These are phyloP conservation scores for Teratosphaeria zuluensis DNA, from an alignment of 2,329 filamentous ascomycete genomes.

Conservation along the genomic window DNA sequence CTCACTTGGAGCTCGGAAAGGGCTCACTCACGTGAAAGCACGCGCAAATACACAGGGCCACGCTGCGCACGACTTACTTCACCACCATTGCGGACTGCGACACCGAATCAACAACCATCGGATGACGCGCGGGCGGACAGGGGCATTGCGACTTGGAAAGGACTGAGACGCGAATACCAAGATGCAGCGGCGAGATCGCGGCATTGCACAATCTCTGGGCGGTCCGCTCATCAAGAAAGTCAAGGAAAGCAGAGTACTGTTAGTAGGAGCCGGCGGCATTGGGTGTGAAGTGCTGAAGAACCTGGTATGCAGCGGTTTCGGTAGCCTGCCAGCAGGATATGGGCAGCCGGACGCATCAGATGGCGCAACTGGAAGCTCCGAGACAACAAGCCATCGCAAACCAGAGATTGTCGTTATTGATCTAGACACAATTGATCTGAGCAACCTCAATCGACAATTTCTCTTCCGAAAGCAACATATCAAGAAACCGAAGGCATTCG, in stretches of 20 bases:
- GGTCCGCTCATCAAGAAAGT: conserved; percentile 4
- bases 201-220: neutral
- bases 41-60: neutral
- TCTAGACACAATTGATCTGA: conserved; percentile 95
- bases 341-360: neutral
- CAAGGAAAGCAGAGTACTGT: conserved; percentile 48
- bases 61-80: neutral
- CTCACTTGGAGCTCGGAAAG: neutral
- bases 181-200: conserved; percentile 6
- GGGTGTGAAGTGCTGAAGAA: conserved; percentile 97
- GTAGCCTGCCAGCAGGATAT: conserved; percentile 25
- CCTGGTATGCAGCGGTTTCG: conserved; percentile 82
- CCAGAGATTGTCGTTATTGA: conserved; percentile 84
- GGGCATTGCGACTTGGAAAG: neutral
- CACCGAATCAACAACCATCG: neutral
- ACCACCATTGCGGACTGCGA: neutral
- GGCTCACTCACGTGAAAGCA: neutral
- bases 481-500: conserved; percentile 90
- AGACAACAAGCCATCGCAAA: conserved; percentile 6
- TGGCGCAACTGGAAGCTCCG: conserved; percentile 1
- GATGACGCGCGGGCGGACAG: neutral
- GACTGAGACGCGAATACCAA: neutral
- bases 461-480: conserved; percentile 95
- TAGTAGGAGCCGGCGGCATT: conserved; percentile 94
- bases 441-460: conserved; percentile 95